phyloP scores from a whole-genome alignment of 2,329 filamentous ascomycete species.

The Aspergillus brasiliensis region DNA sequence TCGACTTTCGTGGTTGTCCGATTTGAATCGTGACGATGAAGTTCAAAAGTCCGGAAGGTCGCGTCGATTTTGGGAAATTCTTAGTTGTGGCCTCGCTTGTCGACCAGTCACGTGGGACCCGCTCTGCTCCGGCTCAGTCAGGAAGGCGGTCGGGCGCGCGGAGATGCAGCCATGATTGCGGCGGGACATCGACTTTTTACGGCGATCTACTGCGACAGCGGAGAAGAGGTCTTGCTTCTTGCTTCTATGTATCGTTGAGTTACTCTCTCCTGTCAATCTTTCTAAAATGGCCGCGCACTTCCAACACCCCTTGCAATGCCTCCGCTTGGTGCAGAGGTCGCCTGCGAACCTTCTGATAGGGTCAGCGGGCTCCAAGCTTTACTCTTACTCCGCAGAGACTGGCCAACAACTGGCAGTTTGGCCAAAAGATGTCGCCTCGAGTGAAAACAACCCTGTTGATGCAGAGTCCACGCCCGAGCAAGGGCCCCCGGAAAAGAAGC shows the following conservation, averaged over 20 bases:
- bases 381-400: constrained; percentile 64
- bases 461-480: constrained; percentile 31
- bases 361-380: constrained; percentile 71
- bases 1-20: constrained; percentile 30
- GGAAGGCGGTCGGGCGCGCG: constrained; percentile 1
- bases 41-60: constrained; percentile 18
- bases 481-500: constrained; percentile 48
- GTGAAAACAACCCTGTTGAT: constrained; percentile 27
- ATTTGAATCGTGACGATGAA: constrained; percentile 29
- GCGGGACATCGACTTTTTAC: neutral
- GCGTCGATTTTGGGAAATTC: constrained; percentile 28
- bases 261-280: constrained; percentile 2
- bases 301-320: constrained; percentile 64
- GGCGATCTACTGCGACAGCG: neutral
- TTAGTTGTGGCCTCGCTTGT: constrained; percentile 44
- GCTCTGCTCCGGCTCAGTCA: neutral
- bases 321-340: constrained; percentile 46
- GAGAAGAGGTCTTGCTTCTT: neutral
- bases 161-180: neutral
- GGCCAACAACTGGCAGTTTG: constrained; percentile 64
- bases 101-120: constrained; percentile 36
- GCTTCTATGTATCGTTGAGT: neutral
- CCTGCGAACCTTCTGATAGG: constrained; percentile 62
- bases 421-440: constrained; percentile 44
- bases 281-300: constrained; percentile 34